phyloP scores from a whole-genome alignment of 148 eudicot species.

The Cornus kousa region DNA sequence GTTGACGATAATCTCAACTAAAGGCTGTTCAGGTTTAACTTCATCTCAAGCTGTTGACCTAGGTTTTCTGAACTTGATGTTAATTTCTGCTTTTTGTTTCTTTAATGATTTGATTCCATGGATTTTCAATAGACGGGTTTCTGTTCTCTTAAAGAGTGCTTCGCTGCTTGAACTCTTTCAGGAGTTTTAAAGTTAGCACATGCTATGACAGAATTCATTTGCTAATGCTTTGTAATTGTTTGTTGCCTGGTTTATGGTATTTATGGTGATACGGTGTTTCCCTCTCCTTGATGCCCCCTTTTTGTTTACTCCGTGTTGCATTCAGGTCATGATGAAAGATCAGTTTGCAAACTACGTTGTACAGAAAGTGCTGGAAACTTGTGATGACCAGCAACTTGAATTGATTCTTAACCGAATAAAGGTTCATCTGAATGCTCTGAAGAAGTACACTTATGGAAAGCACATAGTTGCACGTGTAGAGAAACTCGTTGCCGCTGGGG shows the following conservation, averaged over 20 bases:
- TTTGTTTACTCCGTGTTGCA: conserved; percentile 10
- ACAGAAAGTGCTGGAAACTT: conserved; percentile 85
- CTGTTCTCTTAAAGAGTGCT: background rate
- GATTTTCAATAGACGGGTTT: background rate
- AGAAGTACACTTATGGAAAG: conserved; percentile 88
- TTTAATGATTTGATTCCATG: background rate
- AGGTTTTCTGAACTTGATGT: no score
- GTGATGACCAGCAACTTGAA: conserved; percentile 87
- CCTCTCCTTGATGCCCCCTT: background rate
- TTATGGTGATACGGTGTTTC: no score
- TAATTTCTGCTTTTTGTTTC: no score
- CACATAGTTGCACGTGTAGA: conserved; percentile 95
- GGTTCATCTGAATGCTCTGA: conserved; percentile 76
- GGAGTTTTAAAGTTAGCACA: background rate
- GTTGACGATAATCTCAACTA: no score
- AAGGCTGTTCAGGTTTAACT: no score
- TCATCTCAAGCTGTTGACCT: no score
- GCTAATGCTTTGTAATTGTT: background rate
- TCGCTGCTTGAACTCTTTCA: background rate
- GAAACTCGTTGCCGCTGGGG: conserved; percentile 90
- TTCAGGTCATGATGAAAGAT: conserved; percentile 78
- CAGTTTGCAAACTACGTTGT: conserved; percentile 78
- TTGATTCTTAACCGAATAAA: conserved; percentile 67
- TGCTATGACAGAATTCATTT: background rate
- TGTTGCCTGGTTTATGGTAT: background rate